Conservation (phyloP, 441 rosid genomes). For the Erodium trifolium region DNA sequence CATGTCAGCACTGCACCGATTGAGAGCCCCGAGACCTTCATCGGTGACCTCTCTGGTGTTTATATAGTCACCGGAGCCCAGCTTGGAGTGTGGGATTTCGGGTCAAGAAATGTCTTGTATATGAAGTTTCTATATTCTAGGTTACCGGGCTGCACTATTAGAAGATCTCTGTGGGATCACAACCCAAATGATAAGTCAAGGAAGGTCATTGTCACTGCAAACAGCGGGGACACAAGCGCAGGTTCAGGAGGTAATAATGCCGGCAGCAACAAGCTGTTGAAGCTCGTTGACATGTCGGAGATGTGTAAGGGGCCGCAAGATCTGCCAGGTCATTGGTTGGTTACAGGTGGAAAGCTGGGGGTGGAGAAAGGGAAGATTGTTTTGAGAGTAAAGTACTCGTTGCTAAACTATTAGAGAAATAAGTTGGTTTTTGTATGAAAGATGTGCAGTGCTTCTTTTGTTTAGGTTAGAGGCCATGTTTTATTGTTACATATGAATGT, state of each 20-base stretch:
- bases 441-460: slow-evolving; percentile 5
- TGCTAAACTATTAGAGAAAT: slow-evolving; percentile 42
- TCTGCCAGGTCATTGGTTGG: slow-evolving; percentile 74
- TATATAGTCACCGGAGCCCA: slow-evolving; percentile 76
- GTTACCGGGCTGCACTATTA: slow-evolving; percentile 70
- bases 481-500: background rate
- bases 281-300: slow-evolving; percentile 54
- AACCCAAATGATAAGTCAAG: slow-evolving; percentile 49
- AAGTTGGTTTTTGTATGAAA: background rate
- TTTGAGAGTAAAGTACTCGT: slow-evolving; percentile 63
- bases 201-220: background rate
- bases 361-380: slow-evolving; percentile 67
- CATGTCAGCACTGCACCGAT: slow-evolving; percentile 74
- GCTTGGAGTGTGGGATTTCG: slow-evolving; percentile 72
- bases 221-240: background rate
- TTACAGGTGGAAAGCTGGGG: slow-evolving; percentile 78
- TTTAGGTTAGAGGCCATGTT: background rate
- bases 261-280: slow-evolving; percentile 36
- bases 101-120: slow-evolving; percentile 58
- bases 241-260: no score
- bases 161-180: slow-evolving; percentile 78
- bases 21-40: slow-evolving; percentile 55
- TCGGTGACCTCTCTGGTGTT: slow-evolving; percentile 73
- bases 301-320: slow-evolving; percentile 69
- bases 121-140: slow-evolving; percentile 61